Base-by-base conservation (phyloP, 371 early-diverging fungal species). In the Blakeslea trispora region DNA sequence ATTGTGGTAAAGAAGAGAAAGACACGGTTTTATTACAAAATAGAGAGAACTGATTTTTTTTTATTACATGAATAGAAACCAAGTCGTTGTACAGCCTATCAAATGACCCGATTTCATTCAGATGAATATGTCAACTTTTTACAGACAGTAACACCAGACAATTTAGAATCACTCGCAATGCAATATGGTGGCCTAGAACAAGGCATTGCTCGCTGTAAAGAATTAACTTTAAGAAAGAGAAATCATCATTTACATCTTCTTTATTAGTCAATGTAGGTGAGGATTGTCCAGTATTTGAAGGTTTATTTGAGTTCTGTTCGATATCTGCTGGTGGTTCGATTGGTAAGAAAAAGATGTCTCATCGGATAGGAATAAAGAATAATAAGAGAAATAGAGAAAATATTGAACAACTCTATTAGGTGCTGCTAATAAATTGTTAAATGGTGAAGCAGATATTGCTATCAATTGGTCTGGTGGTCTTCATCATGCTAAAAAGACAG, bases 381-480 rank as follows among this genome's bases (percentile, higher is more conserved):
- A n/a, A n/a, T n/a, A n/a, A n/a, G n/a, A n/a, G n/a, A n/a, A n/a
- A n/a, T n/a, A n/a, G n/a, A n/a, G n/a, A n/a, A n/a, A n/a, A n/a
- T n/a, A n/a, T n/a, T n/a, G n/a, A n/a, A n/a, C n/a, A n/a, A 28
- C 3, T 28, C n/a, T 31, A 52, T 63, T 48, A 88, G 94, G 86
- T 59, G 98, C 93, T 13, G 99, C 99, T 11, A 83, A 84, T 47
- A 93, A 92, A 57, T 73, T 99, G 50, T 53, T 77, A 35, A 98
- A 93, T 68, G 82, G 87, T 31, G 91, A 93, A 47, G 82, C 92
- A 31, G 99, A 99, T 63, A 91, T 98, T 58, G 94, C 94, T 14
- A 91, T 99, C 58, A 99, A 99, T 71, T 99, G 99, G 99, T 86
- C 94, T 7, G 99, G 99, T 45, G 99, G 99, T 1, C 82, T 99